Base-by-base conservation (phyloP, 345 rosid genomes). In the Balakata baccata region DNA sequence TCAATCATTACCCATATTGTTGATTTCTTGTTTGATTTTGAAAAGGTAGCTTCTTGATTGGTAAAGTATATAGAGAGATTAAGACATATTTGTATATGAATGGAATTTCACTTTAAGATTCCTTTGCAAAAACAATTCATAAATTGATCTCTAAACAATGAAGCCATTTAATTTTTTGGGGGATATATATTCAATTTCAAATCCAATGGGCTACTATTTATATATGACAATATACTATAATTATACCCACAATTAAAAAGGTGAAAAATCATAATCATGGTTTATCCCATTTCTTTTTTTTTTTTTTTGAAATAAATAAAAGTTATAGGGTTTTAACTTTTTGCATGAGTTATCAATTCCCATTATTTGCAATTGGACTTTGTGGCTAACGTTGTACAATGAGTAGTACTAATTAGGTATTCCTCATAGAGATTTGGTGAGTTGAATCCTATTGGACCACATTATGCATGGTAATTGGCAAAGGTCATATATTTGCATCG, bases 241-340 rank as follows among this genome's bases (percentile, higher is more conserved):
- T 25, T 29, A 12, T 49, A 50, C n/a, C 45, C 23, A 14, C 4
- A 52, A 12, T 5, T 59, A 43, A 49, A 59, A 77, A 73, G 43
- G 75, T 75, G 64, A 61, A 57, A 22, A 84, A 81, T 84, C 76
- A 73, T 75, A 16, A 41, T 61, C 38, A 70, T 72, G 70, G 79
- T 29, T 2, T 29, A 6, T 43, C 10, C 10, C 73, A 71, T 79
- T 68, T 34, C n/a, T n/a, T n/a, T 43, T 3, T 3, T 43, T 43
- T 8, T 43, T 43, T 43, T 43, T 4, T 43, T 43, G 7, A 10
- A 6, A 43, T 43, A 43, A 43, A 43, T 7, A 43, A 29, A 43
- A 43, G 0, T 43, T 43, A 29, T 5, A 43, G 7, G 9, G 47
- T 43, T 43, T 43, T 10, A 43, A 43, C 47, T 43, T 61, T 63